Base-by-base conservation (phyloP, 495 filamentous ascomycete species). In the Talaromyces trachyspermus region DNA sequence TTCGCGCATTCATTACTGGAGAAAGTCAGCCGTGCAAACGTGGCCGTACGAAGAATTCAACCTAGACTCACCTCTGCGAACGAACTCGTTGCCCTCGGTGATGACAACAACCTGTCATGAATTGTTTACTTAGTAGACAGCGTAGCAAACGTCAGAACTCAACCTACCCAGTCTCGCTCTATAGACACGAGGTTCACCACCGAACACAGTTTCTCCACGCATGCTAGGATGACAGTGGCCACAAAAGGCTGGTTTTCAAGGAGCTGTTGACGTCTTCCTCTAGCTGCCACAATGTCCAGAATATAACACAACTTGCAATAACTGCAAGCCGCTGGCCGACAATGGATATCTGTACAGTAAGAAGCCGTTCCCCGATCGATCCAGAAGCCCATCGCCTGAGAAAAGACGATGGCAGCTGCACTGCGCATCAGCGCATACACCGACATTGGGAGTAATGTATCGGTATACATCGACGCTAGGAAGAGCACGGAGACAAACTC, bases 401-500 rank as follows among this genome's bases (percentile, higher is more conserved):
- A 41, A 14, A 56, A 42, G 7, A 50, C 6, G 19, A 53, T 50
- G 0, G 49, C 56, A 9, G 54, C 46, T 2, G 45, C 26, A 19
- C 38, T 37, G 11, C 56, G 54, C 10, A 45, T 32, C 7, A 59
- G 42, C 11, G 56, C 56, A 37, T 56, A 59, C 1, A 51, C 47
- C 27, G 56, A 59, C 42, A 52, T 51, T 3, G 63, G 54, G 30
- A 62, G 53, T 18, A 79, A 59, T 1, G 66, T 78, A 35, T 61
- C 64, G 0, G 73, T 73, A 55, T 64, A 79, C 49, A 73, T 66
- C 8, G 64, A 20, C 5, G 77, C 78, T 11, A 79, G 65, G 55
- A 75, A 81, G 10, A 78, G 63, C 19, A 78, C 73, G 5, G 72
- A 71, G 23, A 61, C 77, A 50, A 77, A 77, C 54, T 83, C 79